These are phyloP conservation scores for Erodium chrysanthum DNA, from an alignment of 441 rosid genomes.

Conservation along the genomic window DNA sequence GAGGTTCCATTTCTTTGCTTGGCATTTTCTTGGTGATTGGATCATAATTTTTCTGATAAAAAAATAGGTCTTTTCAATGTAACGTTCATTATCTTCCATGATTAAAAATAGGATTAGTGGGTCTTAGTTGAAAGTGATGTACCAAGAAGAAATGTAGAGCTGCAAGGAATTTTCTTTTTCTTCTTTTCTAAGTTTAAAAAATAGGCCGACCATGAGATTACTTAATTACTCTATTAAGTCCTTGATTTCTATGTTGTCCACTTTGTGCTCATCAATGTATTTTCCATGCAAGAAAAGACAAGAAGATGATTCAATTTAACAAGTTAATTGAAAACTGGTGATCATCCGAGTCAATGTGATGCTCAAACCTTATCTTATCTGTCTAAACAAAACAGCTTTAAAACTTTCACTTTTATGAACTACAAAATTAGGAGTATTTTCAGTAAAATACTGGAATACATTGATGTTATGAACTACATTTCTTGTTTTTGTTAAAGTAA, in stretches of 20 bases:
- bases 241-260: background rate
- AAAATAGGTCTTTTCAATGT: background rate
- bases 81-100: constrained; percentile 1
- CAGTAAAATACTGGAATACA: too few species aligned
- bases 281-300: background rate
- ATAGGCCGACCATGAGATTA: background rate
- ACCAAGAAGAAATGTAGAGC: background rate
- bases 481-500: too few species aligned
- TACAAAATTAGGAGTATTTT: too few species aligned
- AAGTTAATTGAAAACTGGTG: background rate
- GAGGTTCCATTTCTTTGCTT: constrained; percentile 27
- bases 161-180: background rate
- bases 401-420: too few species aligned
- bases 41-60: too few species aligned
- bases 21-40: constrained; percentile 19
- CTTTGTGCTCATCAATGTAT: background rate
- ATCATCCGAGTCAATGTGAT: too few species aligned
- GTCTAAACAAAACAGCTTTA: too few species aligned
- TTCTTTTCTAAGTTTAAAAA: background rate
- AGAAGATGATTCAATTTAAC: background rate
- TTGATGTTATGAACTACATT: too few species aligned
- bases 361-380: too few species aligned
- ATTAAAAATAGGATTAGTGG: background rate
- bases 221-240: background rate
- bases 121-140: background rate